These are phyloP conservation scores for Tanacetum coccineum DNA, from an alignment of 129 eudicot genomes.

Conservation along the genomic window DNA sequence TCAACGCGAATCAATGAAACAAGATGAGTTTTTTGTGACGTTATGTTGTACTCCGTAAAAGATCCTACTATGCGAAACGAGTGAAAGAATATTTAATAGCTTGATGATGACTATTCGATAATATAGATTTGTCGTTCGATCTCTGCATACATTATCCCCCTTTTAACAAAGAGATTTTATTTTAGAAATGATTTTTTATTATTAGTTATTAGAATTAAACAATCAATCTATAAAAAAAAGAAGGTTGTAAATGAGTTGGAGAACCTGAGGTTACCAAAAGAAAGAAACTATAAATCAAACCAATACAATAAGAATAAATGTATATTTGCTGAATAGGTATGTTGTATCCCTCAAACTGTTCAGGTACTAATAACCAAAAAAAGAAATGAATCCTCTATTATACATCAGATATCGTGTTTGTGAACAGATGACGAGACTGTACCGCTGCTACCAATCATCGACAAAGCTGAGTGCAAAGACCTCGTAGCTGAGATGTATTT, in stretches of 20 bases:
- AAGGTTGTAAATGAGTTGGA: not conserved
- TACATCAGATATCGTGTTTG: slow-evolving; percentile 9
- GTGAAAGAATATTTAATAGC: too few species aligned
- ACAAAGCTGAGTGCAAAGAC: slow-evolving; percentile 76
- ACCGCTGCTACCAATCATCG: slow-evolving; percentile 34
- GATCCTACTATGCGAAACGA: not conserved
- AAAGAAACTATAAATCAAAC: not conserved
- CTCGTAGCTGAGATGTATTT: slow-evolving; percentile 53
- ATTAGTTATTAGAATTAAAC: too few species aligned
- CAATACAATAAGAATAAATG: slow-evolving; percentile 14
- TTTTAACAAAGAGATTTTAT: too few species aligned
- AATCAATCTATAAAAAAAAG: too few species aligned
- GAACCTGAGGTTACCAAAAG: not conserved
- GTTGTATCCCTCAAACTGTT: not conserved
- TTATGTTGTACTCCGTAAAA: too few species aligned
- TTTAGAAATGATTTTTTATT: too few species aligned
- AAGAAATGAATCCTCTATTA: slow-evolving; percentile 14
- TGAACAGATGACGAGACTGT: slow-evolving; percentile 6
- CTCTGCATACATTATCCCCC: too few species aligned
- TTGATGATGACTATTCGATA: too few species aligned
- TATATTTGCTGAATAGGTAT: slow-evolving; percentile 1
- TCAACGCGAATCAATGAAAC: too few species aligned
- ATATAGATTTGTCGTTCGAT: too few species aligned
- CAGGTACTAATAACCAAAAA: slow-evolving; percentile 3
- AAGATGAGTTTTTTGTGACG: too few species aligned